Conservation (phyloP, 257 asterid genomes). For the Solanum pennellii region DNA sequence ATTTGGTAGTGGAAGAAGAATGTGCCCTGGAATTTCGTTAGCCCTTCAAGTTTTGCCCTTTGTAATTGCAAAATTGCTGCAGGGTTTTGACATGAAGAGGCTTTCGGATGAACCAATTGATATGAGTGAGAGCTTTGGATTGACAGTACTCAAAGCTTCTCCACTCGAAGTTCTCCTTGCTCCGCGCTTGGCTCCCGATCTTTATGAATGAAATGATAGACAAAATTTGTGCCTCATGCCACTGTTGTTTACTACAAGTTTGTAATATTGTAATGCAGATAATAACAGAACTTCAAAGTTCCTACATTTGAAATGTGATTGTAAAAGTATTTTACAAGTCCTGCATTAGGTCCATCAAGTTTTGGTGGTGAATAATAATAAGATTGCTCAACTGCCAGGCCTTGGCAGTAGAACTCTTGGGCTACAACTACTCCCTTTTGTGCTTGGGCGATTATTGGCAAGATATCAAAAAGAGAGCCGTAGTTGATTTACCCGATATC, state of each 20-base stretch:
- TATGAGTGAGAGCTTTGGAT: conserved; percentile 40
- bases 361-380: no score
- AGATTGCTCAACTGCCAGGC: no score
- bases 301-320: not conserved
- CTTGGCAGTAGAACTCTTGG: no score
- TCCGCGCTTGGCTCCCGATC: conserved; percentile 16
- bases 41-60: conserved; percentile 14
- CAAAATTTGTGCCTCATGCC: not conserved
- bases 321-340: not conserved
- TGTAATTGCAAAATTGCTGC: conserved; percentile 25
- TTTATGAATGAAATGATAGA: not conserved
- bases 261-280: not conserved
- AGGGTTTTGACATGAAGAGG: conserved; percentile 22
- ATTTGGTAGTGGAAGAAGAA: conserved; percentile 45
- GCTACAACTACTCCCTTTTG: no score
- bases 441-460: no score
- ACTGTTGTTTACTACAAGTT: not conserved
- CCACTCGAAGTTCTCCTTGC: conserved; percentile 23
- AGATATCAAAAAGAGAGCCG: no score
- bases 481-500: no score
- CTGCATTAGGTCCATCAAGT: no score
- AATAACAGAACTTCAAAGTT: not conserved
- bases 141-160: conserved; percentile 19
- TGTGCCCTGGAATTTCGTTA: conserved; percentile 23
- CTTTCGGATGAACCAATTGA: conserved; percentile 12